Evolutionary conservation across 2,329 filamentous ascomycete species (phyloP), one percentile per base, ranked within the genome.

Genomic region (Paecilomyces sp.): DNA sequence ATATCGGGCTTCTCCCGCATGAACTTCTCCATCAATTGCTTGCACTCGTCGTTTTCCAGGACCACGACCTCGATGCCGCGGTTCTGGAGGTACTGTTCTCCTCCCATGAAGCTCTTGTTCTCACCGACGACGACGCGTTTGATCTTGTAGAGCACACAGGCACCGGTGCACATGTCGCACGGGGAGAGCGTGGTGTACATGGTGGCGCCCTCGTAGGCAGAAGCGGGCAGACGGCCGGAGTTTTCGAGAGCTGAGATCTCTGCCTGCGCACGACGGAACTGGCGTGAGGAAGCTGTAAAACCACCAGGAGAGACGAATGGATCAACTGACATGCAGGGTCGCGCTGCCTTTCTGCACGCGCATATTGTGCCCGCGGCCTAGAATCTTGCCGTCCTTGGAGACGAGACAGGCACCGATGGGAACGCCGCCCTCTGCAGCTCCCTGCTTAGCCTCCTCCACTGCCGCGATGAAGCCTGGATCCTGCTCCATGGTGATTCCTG

Each of bases 181-280:
- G 89, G 89, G 2, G 87, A 90, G 6, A 92, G 78, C 0, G 89
- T 91, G 2, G 89, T 92, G 75, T 90, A 92, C 88, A 92, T 91
- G n/a, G 88, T 92, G 36, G 87, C 83, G 31, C 86, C 86, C 64
- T 82, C 81, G 73, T 91, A 92, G 5, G 83, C 82, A 1, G 83
- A 83, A 15, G 88, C 88, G 33, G 87, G 85, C 24, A 91, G 82
- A 47, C 89, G 84, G 54, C 89, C 89, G 0, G 88, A 88, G 72
- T 88, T 87, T 70, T 89, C 86, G 47, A 92, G 80, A n/a, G 88
- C 85, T 18, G 88, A 86, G 22, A 88, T 92, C 72, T 92, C 89
- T 64, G 85, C 89, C 88, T 91, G 65, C 11, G 57, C 7, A 30
- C 54, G 9, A 30, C 52, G 24, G 58, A 15, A 53, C 51, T 25